Conservation (phyloP, 257 asterid species). For the Paulownia fortunei region DNA sequence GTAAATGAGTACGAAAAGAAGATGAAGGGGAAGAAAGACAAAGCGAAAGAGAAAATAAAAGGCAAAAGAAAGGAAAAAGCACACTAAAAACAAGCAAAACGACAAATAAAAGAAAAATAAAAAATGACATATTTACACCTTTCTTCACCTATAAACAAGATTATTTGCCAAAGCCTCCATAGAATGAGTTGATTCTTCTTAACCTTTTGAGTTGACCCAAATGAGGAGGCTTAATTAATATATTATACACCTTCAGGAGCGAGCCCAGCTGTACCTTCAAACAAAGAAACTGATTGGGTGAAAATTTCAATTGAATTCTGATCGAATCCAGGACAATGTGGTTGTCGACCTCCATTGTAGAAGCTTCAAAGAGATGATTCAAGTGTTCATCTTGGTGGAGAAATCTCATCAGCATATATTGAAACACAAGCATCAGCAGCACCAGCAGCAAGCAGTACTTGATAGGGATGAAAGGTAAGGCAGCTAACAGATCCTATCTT, state of each 20-base stretch:
- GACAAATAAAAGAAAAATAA: constrained; percentile 14
- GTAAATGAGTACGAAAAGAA: constrained; percentile 28
- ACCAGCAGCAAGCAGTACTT: too few relatives aligned
- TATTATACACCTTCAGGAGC: too few relatives aligned
- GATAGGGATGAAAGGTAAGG: too few relatives aligned
- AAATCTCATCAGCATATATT: too few relatives aligned
- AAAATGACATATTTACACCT: constrained; percentile 73
- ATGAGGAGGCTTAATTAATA: constrained; percentile 75
- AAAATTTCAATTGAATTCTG: not conserved
- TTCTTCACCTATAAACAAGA: constrained; percentile 72
- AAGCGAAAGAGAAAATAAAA: constrained; percentile 8
- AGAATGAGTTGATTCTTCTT: constrained; percentile 39
- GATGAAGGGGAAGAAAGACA: too few relatives aligned
- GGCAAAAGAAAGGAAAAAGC: not conserved
- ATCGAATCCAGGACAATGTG: not conserved
- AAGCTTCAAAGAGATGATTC: not conserved
- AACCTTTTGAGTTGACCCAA: constrained; percentile 40
- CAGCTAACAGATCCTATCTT: too few relatives aligned
- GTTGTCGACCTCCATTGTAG: constrained; percentile 44
- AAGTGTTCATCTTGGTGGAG: too few relatives aligned
- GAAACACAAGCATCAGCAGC: too few relatives aligned
- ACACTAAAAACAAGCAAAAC: constrained; percentile 26
- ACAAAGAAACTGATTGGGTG: too few relatives aligned
- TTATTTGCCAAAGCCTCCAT: constrained; percentile 77
- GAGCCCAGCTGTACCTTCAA: too few relatives aligned